Conservation (phyloP, 2,329 filamentous ascomycete species). For the Xylariaceae sp. region DNA sequence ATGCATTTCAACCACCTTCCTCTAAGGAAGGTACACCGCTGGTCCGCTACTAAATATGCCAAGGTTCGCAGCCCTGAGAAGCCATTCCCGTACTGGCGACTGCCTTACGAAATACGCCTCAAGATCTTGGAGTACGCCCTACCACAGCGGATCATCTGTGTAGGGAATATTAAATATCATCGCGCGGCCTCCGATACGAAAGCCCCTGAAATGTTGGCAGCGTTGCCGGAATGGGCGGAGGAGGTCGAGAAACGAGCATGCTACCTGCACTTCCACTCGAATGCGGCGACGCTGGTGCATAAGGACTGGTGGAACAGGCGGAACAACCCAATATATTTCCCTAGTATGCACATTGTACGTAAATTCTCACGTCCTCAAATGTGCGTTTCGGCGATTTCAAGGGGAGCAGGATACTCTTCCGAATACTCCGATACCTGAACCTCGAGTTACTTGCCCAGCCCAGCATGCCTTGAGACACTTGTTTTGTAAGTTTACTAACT, state of each 20-base stretch:
- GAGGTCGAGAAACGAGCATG: background rate
- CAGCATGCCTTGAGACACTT: background rate
- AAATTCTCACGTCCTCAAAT: background rate
- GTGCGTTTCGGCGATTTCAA: background rate
- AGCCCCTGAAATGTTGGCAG: background rate
- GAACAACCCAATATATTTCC: constrained; percentile 9
- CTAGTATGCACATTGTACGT: constrained; percentile 7
- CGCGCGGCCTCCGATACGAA: background rate
- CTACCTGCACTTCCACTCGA: background rate
- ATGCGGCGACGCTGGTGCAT: background rate
- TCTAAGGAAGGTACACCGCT: background rate
- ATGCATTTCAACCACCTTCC: background rate
- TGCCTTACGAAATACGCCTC: constrained; percentile 2
- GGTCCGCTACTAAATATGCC: background rate
- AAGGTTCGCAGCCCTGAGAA: background rate
- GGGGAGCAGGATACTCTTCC: background rate
- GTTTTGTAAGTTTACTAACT: background rate
- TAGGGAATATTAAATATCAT: background rate
- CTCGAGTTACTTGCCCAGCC: background rate
- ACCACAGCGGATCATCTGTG: background rate
- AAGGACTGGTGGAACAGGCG: constrained; percentile 1
- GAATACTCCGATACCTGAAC: background rate
- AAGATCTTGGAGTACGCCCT: background rate
- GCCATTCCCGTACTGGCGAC: background rate
- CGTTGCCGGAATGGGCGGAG: background rate